Evolutionary conservation across 345 rosid genomes (phyloP), one percentile per base, ranked within the genome.

Genomic region (Eucalyptus rudis): DNA sequence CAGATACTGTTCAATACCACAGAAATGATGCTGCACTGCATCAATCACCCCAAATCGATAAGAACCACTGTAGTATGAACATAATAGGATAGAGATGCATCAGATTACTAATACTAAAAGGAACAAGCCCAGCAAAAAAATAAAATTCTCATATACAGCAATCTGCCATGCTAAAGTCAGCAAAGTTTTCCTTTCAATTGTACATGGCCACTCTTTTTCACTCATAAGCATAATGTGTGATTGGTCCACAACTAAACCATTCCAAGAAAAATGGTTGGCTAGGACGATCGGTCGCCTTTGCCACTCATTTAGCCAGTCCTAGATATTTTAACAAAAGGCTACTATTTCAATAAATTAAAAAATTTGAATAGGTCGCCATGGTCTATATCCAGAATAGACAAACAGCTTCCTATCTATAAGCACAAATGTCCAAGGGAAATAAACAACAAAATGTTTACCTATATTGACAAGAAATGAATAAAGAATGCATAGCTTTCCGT

Each of bases 1-100:
- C 91, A 90, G 88, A 91, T 89, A 90, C 87, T 80, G 90, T 92
- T 93, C 91, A 90, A 89, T 87, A 88, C 86, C 86, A 93, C 66
- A 86, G 66, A 54, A 59, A 85, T 59, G 90, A 88, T 90, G 86
- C 87, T 45, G 59, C 89, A 79, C 83, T 62, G 56, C 87, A 91
- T 84, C 90, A 86, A 88, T 86, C 86, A 56, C 87, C 43, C 40
- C 29, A 81, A 88, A 90, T 44, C 66, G 89, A 88, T 29, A 58
- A 86, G 40, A 43, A 64, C 87, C 56, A 87, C 22, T 1, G 25
- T 33, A 19, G 45, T 36, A 85, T 68, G 79, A 87, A 86, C 79
- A 76, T 20, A 62, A 59, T 16, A 80, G 80, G 62, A 33, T 58
- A 49, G 17, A 56, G 29, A 56, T 36, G 68, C n/a, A 84, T 81